Conservation (phyloP, 2,329 filamentous ascomycete genomes). For the Venturia carpophila region DNA sequence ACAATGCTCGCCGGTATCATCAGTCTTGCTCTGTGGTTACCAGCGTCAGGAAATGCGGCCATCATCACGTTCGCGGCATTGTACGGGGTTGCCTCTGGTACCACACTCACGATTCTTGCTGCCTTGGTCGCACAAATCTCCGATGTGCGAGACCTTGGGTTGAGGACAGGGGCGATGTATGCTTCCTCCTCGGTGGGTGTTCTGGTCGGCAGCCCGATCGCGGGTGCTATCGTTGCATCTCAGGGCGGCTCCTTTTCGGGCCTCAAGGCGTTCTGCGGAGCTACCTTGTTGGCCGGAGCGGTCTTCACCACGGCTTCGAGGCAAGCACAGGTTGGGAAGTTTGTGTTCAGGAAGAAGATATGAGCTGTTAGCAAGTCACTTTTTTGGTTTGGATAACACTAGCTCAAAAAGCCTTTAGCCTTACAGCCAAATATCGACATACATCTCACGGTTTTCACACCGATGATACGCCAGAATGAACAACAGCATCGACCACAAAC, state of each 20-base stretch:
- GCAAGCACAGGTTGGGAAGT: slow-evolving; percentile 24
- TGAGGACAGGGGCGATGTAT: slow-evolving; percentile 58
- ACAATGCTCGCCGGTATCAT: slow-evolving; percentile 41
- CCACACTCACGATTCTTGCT: slow-evolving; percentile 55
- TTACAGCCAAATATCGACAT: too few relatives aligned
- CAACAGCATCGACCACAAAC: too few relatives aligned
- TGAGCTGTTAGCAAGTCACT: slow-evolving; percentile 13
- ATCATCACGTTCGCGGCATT: slow-evolving; percentile 58
- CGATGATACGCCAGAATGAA: too few relatives aligned
- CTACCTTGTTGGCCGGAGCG: slow-evolving; percentile 41
- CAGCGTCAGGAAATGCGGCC: slow-evolving; percentile 40
- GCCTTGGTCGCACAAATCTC: slow-evolving; percentile 63
- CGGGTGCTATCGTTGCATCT: slow-evolving; percentile 47
- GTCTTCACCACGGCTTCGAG: slow-evolving; percentile 27
- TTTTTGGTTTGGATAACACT: too few relatives aligned
- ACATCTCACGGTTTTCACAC: too few relatives aligned
- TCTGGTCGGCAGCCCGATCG: slow-evolving; percentile 60
- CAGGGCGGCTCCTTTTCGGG: slow-evolving; percentile 47
- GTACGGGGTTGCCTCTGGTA: slow-evolving; percentile 62
- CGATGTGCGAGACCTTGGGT: slow-evolving; percentile 61
- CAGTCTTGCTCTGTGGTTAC: slow-evolving; percentile 50
- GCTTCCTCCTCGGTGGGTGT: slow-evolving; percentile 55
- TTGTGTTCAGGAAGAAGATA: slow-evolving; percentile 24
- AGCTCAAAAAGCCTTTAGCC: too few relatives aligned
- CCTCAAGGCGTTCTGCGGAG: slow-evolving; percentile 58